Evolutionary conservation across 805 yeast species (phyloP), one percentile per base, ranked within the genome.

Genomic region (Debaryomyces prosopidis): DNA sequence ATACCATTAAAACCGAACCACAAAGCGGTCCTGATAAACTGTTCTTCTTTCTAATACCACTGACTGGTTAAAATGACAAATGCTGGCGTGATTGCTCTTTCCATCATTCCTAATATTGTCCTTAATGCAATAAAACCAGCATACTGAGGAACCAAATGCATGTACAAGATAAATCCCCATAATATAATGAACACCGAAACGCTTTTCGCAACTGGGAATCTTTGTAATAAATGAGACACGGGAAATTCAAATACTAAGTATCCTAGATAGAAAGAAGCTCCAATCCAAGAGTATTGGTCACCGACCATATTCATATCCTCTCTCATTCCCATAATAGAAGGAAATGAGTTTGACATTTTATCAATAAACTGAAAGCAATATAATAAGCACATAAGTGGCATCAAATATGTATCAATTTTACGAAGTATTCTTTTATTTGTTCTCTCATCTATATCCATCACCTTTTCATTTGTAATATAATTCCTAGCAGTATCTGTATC

Each of bases 111-210:
- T 55, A 62, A 63, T 55, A 68, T 60, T 37, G 65, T 64, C 57
- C 69, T 61, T 51, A 65, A 67, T 33, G 60, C 71, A 59, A 69
- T 64, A 19, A 69, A 66, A 2, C 73, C 72, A 16, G 69, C 67
- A 45, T 65, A 69, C n/a, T 69, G 57, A 1, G 83, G 75, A 1
- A 75, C 77, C 1, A 85, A 74, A 50, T 77, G 80, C 16, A 79
- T 65, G 31, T 78, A 68, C 31, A 82, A 61, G 12, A 81, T 59
- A 60, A 54, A 43, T 16, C 89, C 90, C 91, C 91, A 85, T 0
- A 78, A 36, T 12, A 81, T 54, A 33, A 84, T 74, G 47, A 75
- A 74, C 1, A 61, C 49, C 10, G 79, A 67, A 3, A 76, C 68
- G 3, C 80, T 63, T 51, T 78, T 81, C 3, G 82, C 74, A 50